Evolutionary conservation across 768 basidiomycete species (phyloP), one percentile per base, ranked within the genome.

Genomic region (Lentinula aciculospora): DNA sequence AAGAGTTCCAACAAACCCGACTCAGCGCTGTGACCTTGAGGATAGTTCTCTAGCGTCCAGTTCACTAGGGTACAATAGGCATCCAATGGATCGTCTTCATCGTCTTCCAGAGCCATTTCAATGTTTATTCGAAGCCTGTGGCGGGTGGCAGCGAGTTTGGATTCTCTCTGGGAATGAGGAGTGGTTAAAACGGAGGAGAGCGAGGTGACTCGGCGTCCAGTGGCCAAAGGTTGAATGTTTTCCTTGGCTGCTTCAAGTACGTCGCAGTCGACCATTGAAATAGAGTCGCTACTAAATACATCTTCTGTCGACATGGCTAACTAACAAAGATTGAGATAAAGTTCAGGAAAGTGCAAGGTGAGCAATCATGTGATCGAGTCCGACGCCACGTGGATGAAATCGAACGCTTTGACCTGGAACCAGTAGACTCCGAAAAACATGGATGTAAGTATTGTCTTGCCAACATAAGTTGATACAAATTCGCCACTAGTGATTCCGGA

Each of bases 1-100:
- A 99, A 73, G 2, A 98, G 77, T 58, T 96, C 94, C 17, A 98
- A 75, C n/a, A 98, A 79, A 31, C 93, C 91, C 12, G 90, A 93
- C 67, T 94, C 89, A 1, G 87, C 87, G 50, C 87, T 90, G 57
- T 91, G 88, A 4, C 94, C 95, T 59, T 97, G 89, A 0, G 96
- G 94, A 67, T 98, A 96, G 69, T 92, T 94, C 68, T 96, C 93
- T 42, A 94, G 74, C 0, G 91, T 94, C 91, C 95, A 98, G 51
- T 89, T 81, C 53, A 98, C 88, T 62, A 98, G 85, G 60, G 81
- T 79, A 65, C 83, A 85, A 64, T 94, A 96, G 1, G 91, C 88
- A 60, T 95, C 94, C 37, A 98, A 76, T 0, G 92, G 85, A 65
- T 93, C 91, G 56, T 82, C 84, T 56, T 89, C 87, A 45, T 87